phyloP scores from a whole-genome alignment of 164 flowering plant species.

The Liquidambar formosana region DNA sequence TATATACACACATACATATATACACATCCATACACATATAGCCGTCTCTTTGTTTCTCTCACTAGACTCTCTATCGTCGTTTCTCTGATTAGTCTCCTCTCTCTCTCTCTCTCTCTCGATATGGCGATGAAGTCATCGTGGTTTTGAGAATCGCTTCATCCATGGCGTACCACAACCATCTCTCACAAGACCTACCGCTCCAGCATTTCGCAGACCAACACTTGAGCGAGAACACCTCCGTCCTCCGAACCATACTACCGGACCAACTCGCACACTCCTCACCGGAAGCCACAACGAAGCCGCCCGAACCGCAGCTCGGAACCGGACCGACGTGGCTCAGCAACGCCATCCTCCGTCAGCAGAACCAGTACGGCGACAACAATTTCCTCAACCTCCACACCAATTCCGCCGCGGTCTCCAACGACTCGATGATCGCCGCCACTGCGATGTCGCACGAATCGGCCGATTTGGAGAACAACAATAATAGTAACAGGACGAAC shows the following conservation, averaged over 20 bases:
- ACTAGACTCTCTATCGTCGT: neutral
- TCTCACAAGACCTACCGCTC: conserved; percentile 38
- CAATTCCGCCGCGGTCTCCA: conserved; percentile 27
- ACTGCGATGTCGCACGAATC: conserved; percentile 40
- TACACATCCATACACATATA: too few species aligned
- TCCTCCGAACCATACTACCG: conserved; percentile 17
- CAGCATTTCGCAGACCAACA: conserved; percentile 43
- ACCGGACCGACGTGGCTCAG: conserved; percentile 59
- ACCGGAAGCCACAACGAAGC: conserved; percentile 19
- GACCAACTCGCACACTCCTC: conserved; percentile 14
- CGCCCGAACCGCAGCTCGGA: conserved; percentile 18
- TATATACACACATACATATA: neutral
- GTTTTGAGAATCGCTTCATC: neutral
- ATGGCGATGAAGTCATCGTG: neutral
- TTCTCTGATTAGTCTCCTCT: neutral
- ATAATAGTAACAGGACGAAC: conserved; percentile 15
- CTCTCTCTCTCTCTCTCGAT: neutral
- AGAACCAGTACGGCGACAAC: conserved; percentile 19
- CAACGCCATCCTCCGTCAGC: conserved; percentile 49
- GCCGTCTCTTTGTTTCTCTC: neutral
- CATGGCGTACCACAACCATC: conserved; percentile 50
- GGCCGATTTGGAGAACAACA: conserved; percentile 19
- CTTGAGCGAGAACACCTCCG: conserved; percentile 14
- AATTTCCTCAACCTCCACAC: conserved; percentile 53
- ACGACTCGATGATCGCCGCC: conserved; percentile 39